Evolutionary conservation across 2,329 filamentous ascomycete genomes (phyloP).

Genomic region (Paecilomyces variotii): DNA sequence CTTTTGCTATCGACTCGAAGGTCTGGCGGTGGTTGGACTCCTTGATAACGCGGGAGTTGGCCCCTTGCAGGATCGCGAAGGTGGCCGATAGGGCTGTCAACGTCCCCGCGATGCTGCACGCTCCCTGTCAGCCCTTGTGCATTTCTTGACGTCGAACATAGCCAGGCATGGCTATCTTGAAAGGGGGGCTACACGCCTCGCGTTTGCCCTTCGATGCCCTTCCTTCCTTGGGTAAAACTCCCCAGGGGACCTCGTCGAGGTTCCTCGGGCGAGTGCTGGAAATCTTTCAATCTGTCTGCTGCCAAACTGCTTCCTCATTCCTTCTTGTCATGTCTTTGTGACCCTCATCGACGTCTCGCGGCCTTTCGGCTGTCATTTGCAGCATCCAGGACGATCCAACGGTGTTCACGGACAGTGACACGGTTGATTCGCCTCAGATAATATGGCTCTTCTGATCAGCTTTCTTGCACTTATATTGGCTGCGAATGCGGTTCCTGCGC

Average conservation of each 20-base stretch:
- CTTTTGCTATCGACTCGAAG: slow-evolving; percentile 13
- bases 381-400: slow-evolving; percentile 3
- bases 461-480: slow-evolving; percentile 18
- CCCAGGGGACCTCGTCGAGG: not conserved
- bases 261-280: not conserved
- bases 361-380: not conserved
- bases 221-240: slow-evolving; percentile 20
- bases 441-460: slow-evolving; percentile 19
- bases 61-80: slow-evolving; percentile 27
- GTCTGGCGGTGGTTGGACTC: slow-evolving; percentile 15
- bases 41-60: slow-evolving; percentile 13
- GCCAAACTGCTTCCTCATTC: not conserved
- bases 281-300: not conserved
- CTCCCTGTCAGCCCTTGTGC: slow-evolving; percentile 22
- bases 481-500: slow-evolving; percentile 27
- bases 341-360: not conserved
- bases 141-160: slow-evolving; percentile 30
- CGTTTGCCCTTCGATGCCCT: slow-evolving; percentile 19
- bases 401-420: slow-evolving; percentile 8
- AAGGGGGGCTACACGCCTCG: slow-evolving; percentile 21
- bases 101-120: slow-evolving; percentile 10
- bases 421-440: slow-evolving; percentile 12
- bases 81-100: slow-evolving; percentile 18
- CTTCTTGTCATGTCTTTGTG: not conserved
- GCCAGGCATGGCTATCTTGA: slow-evolving; percentile 29